phyloP scores from a whole-genome alignment of 345 rosid genomes.

The Ceriops decandra region DNA sequence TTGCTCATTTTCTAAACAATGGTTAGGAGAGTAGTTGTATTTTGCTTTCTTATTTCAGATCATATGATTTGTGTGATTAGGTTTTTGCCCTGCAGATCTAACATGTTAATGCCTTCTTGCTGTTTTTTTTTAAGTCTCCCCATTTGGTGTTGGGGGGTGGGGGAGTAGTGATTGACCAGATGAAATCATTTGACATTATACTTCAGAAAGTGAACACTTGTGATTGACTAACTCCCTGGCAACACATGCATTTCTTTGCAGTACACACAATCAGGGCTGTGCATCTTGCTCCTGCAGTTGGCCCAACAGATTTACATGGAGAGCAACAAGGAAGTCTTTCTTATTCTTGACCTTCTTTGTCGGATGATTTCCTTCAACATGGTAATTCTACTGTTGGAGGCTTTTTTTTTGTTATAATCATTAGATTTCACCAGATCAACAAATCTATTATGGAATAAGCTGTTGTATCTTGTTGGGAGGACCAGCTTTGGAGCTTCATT shows the following conservation, averaged over 20 bases:
- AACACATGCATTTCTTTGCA: slow-evolving; percentile 30
- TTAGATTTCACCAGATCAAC: neutral
- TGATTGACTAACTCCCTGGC: slow-evolving; percentile 7
- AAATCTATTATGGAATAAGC: neutral
- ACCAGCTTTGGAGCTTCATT: slow-evolving; percentile 4
- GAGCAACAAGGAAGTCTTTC: slow-evolving; percentile 51
- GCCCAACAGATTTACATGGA: slow-evolving; percentile 43
- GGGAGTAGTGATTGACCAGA: no score
- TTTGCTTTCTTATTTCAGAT: neutral
- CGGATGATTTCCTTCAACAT: slow-evolving; percentile 71
- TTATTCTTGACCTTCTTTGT: slow-evolving; percentile 64
- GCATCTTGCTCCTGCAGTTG: slow-evolving; percentile 71
- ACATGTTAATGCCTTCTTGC: neutral
- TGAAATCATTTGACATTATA: neutral
- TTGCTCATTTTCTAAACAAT: neutral
- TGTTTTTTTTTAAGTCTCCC: neutral
- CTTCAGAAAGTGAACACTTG: neutral
- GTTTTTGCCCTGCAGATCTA: neutral
- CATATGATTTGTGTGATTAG: neutral
- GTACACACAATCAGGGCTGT: slow-evolving; percentile 67
- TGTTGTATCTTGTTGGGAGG: neutral
- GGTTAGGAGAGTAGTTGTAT: neutral
- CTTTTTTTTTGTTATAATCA: neutral
- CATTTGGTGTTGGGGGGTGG: neutral
- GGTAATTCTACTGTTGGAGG: slow-evolving; percentile 33